Percentiles rank a stretch among this genome's conserved stretches.
Evolutionary conservation across 2,329 filamentous ascomycete species (phyloP).

Genomic region (Thermochaetoides dissita): DNA sequence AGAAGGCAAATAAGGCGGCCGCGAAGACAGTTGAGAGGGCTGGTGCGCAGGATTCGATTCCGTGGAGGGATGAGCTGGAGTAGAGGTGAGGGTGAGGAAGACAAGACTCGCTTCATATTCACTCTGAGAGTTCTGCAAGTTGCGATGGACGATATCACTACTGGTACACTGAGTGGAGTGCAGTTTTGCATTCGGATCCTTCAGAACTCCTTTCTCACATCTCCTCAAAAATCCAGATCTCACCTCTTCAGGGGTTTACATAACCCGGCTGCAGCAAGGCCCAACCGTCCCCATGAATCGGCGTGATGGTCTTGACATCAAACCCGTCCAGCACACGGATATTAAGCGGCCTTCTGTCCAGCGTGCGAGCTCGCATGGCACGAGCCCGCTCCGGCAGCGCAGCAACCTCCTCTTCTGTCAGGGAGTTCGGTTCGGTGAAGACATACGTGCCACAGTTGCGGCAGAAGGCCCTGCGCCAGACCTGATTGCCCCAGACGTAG

Average conservation of each 20-base stretch:
- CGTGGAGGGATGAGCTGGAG: constrained; percentile 41
- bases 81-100: background rate
- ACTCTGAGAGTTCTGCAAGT: background rate
- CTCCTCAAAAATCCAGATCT: too few relatives aligned
- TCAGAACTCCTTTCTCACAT: too few relatives aligned
- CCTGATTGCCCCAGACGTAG: constrained; percentile 23
- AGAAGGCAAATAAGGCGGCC: constrained; percentile 47
- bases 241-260: constrained; percentile 25
- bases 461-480: constrained; percentile 32
- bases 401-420: constrained; percentile 24
- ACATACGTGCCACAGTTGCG: constrained; percentile 33
- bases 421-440: constrained; percentile 18
- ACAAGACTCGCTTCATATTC: background rate
- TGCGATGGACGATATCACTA: too few relatives aligned
- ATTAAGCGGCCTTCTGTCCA: constrained; percentile 22
- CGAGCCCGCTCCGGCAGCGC: constrained; percentile 18
- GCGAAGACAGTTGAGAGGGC: constrained; percentile 50
- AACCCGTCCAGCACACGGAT: constrained; percentile 25
- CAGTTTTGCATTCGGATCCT: too few relatives aligned
- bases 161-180: too few relatives aligned
- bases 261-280: constrained; percentile 21
- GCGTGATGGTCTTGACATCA: constrained; percentile 19
- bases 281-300: constrained; percentile 17
- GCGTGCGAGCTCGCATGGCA: constrained; percentile 9
- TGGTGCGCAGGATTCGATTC: constrained; percentile 54